Conservation (phyloP, 495 filamentous ascomycete species). For the Eremomyces bilateralis region DNA sequence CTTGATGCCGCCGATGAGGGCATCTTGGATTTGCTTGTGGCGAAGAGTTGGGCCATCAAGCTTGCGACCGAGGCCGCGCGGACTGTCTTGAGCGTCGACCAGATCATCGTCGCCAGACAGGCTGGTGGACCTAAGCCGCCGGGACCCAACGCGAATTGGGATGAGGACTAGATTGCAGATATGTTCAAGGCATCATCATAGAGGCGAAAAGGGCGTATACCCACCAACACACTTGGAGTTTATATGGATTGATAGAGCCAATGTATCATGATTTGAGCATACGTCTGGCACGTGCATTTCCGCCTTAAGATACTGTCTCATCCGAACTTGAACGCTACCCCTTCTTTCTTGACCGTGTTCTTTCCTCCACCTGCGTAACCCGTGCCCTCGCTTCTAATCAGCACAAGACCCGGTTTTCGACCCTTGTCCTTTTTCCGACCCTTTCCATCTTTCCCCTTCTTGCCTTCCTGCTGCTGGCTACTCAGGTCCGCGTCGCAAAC, state of each 20-base stretch:
- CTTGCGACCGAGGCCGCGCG: slow-evolving; percentile 85
- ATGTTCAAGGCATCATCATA: too few species aligned
- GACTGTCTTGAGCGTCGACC: slow-evolving; percentile 90
- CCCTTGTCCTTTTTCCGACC: slow-evolving; percentile 22
- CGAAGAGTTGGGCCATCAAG: slow-evolving; percentile 92
- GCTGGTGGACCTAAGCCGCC: slow-evolving; percentile 95
- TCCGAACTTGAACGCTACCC: slow-evolving; percentile 70
- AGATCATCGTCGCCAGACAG: slow-evolving; percentile 96
- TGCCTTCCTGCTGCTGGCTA: slow-evolving; percentile 25
- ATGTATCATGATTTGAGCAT: too few species aligned
- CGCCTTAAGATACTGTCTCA: too few species aligned
- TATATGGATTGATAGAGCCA: too few species aligned
- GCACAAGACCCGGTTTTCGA: slow-evolving; percentile 56
- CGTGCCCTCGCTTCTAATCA: slow-evolving; percentile 73
- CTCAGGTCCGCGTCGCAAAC: slow-evolving; percentile 68
- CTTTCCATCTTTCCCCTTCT: slow-evolving; percentile 22
- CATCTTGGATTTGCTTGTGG: slow-evolving; percentile 76
- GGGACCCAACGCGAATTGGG: slow-evolving; percentile 91
- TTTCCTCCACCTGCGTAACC: slow-evolving; percentile 76
- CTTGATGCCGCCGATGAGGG: slow-evolving; percentile 74
- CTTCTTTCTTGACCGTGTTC: slow-evolving; percentile 57
- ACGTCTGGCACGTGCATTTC: too few species aligned
- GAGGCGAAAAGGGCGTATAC: too few species aligned
- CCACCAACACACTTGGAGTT: too few species aligned
- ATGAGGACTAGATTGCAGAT: slow-evolving; percentile 86